Conservation (phyloP, 129 eudicot species). For the Solidago caesia region DNA sequence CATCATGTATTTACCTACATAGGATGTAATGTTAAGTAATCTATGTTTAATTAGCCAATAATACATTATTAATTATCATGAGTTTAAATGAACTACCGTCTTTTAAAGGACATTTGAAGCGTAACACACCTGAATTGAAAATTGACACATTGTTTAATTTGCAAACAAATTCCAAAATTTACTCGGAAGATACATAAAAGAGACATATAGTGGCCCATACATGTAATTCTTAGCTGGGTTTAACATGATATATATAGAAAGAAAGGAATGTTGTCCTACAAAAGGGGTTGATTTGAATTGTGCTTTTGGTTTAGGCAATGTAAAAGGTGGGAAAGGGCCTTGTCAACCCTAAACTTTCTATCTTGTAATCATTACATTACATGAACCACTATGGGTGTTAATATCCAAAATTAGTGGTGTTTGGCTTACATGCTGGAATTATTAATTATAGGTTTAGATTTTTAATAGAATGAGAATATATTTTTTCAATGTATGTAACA, state of each 20-base stretch:
- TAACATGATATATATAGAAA: conserved; percentile 22
- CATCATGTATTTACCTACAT: no score
- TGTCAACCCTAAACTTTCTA: conserved; percentile 38
- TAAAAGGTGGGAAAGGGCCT: conserved; percentile 32
- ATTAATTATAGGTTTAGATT: no score
- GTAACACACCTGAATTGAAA: not conserved
- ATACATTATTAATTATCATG: not conserved
- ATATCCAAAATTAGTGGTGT: not conserved
- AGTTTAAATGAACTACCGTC: not conserved
- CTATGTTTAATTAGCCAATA: not conserved
- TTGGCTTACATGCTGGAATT: no score
- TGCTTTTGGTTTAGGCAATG: conserved; percentile 38
- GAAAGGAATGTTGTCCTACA: conserved; percentile 37
- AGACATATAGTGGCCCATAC: conserved; percentile 20
- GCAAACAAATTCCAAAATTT: conserved; percentile 4
- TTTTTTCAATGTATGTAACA: no score
- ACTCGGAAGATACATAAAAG: not conserved
- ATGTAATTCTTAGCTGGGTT: conserved; percentile 26
- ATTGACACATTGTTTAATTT: conserved; percentile 2
- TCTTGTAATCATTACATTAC: conserved; percentile 29
- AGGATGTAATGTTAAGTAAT: no score
- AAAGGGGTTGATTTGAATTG: conserved; percentile 24
- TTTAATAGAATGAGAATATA: no score
- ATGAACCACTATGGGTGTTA: conserved; percentile 32
- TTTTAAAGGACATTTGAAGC: not conserved